Evolutionary conservation across 2,329 filamentous ascomycete genomes (phyloP).

Genomic region (Nothopassalora personata): DNA sequence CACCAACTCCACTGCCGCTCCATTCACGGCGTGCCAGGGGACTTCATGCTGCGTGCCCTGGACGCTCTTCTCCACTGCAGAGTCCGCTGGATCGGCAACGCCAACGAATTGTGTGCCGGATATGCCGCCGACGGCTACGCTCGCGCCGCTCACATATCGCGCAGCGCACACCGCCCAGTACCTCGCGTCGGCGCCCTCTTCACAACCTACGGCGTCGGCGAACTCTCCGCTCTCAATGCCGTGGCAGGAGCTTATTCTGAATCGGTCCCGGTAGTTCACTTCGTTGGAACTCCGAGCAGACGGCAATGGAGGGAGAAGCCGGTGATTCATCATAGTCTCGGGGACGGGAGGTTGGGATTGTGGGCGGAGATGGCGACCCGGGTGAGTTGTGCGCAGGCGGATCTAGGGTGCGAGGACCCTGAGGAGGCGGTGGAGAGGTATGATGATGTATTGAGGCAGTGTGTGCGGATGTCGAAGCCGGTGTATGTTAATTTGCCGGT

Average conservation of each 20-base stretch:
- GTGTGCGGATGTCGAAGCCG: conserved; percentile 9
- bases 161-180: no score
- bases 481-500: conserved; percentile 13
- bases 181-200: conserved; percentile 40
- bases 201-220: conserved; percentile 58
- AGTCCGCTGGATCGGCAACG: conserved; percentile 47
- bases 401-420: conserved; percentile 6
- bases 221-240: conserved; percentile 43
- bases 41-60: conserved; percentile 44
- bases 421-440: conserved; percentile 3
- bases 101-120: conserved; percentile 55
- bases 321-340: conserved; percentile 3
- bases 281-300: conserved; percentile 30
- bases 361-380: conserved; percentile 16
- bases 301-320: not conserved
- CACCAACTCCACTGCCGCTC: conserved; percentile 10
- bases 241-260: conserved; percentile 42
- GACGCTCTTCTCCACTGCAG: conserved; percentile 38
- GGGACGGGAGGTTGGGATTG: conserved; percentile 10
- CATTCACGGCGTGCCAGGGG: conserved; percentile 33
- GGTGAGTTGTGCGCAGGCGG: conserved; percentile 16
- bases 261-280: conserved; percentile 42
- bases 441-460: conserved; percentile 9
- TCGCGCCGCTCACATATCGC: conserved; percentile 3
- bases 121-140: conserved; percentile 51